Conservation (phyloP, 768 basidiomycete species). For the Leccinum subgranulosum region DNA sequence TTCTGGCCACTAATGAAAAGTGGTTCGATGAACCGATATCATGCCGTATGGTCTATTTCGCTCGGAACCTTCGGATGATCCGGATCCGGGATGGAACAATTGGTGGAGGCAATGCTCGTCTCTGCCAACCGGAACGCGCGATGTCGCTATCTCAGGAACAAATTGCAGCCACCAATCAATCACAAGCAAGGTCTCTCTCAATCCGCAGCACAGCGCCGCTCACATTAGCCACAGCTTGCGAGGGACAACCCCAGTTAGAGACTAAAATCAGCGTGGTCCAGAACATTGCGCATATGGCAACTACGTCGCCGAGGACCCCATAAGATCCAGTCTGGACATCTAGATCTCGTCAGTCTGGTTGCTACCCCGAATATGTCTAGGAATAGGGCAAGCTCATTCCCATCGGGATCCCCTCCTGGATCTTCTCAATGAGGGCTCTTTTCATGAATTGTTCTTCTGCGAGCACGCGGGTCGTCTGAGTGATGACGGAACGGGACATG, state of each 20-base stretch:
- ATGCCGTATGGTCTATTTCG: conserved; percentile 18
- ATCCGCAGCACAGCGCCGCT: conserved; percentile 22
- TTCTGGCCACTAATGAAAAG: conserved; percentile 22
- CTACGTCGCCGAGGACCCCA: conserved; percentile 34
- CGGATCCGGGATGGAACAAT: conserved; percentile 31
- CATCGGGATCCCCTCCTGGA: conserved; percentile 58
- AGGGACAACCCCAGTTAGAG: conserved; percentile 23
- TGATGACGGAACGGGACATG: conserved; percentile 17
- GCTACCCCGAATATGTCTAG: conserved; percentile 39
- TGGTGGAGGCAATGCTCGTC: conserved; percentile 28
- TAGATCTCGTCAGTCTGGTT: conserved; percentile 24
- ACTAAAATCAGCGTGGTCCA: conserved; percentile 23
- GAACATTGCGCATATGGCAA: conserved; percentile 37
- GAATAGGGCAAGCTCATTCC: conserved; percentile 38
- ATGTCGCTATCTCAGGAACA: conserved; percentile 24
- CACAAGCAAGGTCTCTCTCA: conserved; percentile 13
- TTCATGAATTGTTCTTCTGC: conserved; percentile 98
- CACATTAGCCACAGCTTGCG: conserved; percentile 11
- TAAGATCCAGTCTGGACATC: conserved; percentile 24
- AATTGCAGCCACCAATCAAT: conserved; percentile 27
- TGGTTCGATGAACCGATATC: conserved; percentile 24
- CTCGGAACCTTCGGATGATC: conserved; percentile 32
- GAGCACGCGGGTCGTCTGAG: conserved; percentile 75
- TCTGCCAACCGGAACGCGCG: conserved; percentile 20
- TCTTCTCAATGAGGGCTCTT: conserved; percentile 91